Conservation (phyloP, 352 stramenopile genomes). For the Phytophthora idaei region DNA sequence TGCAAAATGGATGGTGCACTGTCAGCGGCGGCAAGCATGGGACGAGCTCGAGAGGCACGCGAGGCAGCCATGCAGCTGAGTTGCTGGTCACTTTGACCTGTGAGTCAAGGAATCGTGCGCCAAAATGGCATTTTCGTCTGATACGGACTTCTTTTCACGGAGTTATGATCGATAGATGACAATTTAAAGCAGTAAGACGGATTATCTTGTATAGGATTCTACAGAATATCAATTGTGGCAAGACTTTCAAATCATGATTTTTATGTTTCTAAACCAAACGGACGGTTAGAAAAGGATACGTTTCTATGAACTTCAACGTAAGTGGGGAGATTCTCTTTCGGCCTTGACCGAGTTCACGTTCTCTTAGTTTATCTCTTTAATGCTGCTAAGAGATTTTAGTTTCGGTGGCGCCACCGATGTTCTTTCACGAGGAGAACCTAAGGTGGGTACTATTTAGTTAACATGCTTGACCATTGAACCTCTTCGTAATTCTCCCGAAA, state of each 20-base stretch:
- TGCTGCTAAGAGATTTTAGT: not conserved
- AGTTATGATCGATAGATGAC: not conserved
- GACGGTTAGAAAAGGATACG: constrained; percentile 15
- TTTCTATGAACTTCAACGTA: constrained; percentile 24
- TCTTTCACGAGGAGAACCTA: no score
- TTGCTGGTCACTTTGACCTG: not conserved
- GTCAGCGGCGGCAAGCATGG: not conserved
- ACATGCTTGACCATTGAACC: no score
- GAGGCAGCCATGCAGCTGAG: constrained; percentile 4
- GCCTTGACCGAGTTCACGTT: no score
- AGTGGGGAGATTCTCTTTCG: no score
- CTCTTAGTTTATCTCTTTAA: no score
- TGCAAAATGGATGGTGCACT: constrained; percentile 22
- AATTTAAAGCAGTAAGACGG: not conserved
- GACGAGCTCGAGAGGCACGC: not conserved
- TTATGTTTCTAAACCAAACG: not conserved
- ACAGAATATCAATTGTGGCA: not conserved
- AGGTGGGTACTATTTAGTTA: no score
- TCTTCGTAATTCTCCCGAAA: no score
- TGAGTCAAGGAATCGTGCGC: constrained; percentile 4
- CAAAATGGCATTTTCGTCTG: not conserved
- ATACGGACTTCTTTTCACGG: not conserved
- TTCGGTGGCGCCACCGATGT: not conserved
- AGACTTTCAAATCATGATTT: constrained; percentile 17
- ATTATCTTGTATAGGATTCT: not conserved